Evolutionary conservation across 768 basidiomycete species (phyloP).

Genomic region (Amanita muscaria): DNA sequence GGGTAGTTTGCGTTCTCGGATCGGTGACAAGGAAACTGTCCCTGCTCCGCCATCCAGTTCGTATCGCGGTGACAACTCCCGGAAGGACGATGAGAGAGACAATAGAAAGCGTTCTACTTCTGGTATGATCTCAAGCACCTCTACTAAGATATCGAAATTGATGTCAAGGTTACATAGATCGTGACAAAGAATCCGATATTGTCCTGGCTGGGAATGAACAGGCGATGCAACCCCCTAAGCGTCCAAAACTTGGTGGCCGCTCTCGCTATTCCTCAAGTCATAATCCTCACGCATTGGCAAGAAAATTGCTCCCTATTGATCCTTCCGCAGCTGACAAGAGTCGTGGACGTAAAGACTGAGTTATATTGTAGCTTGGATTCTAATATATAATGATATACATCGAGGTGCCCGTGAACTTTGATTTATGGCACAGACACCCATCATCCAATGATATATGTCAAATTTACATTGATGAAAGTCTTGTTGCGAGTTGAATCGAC

Average conservation of each 20-base stretch:
- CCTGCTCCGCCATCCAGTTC: slow-evolving; percentile 25
- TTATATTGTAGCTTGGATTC: slow-evolving; percentile 3
- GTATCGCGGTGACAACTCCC: slow-evolving; percentile 36
- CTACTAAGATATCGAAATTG: slow-evolving; percentile 8
- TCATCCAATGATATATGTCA: slow-evolving; percentile 8
- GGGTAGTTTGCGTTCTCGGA: slow-evolving; percentile 34
- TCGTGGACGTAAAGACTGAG: slow-evolving; percentile 48
- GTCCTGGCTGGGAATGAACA: slow-evolving; percentile 27
- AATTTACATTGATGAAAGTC: neutral
- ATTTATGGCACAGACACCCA: neutral
- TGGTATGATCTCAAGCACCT: slow-evolving; percentile 30
- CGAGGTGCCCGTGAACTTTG: neutral
- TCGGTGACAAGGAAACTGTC: slow-evolving; percentile 48
- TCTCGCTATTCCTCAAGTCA: slow-evolving; percentile 30
- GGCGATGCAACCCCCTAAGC: slow-evolving; percentile 42
- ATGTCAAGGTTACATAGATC: slow-evolving; percentile 37
- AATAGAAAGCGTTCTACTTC: slow-evolving; percentile 59
- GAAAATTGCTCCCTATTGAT: slow-evolving; percentile 55
- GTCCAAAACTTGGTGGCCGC: slow-evolving; percentile 50
- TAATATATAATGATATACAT: slow-evolving; percentile 6
- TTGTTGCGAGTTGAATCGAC: slow-evolving; percentile 23
- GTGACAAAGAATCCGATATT: slow-evolving; percentile 47
- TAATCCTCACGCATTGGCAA: slow-evolving; percentile 37
- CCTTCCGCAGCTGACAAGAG: slow-evolving; percentile 50
- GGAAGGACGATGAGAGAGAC: slow-evolving; percentile 60